phyloP scores from a whole-genome alignment of 164 flowering plant genomes.

The Liquidambar formosana region DNA sequence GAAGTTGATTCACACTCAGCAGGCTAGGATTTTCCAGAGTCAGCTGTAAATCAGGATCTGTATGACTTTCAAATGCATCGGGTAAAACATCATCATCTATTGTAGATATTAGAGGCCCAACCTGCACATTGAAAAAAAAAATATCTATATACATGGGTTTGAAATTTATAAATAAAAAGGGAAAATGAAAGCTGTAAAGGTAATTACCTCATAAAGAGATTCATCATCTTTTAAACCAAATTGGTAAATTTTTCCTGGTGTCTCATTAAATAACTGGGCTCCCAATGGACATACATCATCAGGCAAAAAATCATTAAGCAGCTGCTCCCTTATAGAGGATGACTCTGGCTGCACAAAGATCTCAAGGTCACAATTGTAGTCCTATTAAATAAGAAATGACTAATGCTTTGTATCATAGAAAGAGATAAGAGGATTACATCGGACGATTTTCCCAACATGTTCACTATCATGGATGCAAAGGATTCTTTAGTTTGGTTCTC shows the following conservation, averaged over 20 bases:
- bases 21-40: slow-evolving; percentile 41
- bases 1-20: slow-evolving; percentile 83
- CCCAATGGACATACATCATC: slow-evolving; percentile 83
- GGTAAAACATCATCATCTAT: slow-evolving; percentile 55
- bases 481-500: slow-evolving; percentile 57
- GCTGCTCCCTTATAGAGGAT: slow-evolving; percentile 49
- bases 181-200: slow-evolving; percentile 4
- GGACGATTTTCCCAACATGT: slow-evolving; percentile 56
- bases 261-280: slow-evolving; percentile 47
- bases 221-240: slow-evolving; percentile 26
- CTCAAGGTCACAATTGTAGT: background rate
- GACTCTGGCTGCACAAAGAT: slow-evolving; percentile 58
- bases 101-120: slow-evolving; percentile 27
- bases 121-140: slow-evolving; percentile 41
- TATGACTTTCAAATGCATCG: slow-evolving; percentile 47
- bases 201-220: slow-evolving; percentile 50
- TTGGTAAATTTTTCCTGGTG: slow-evolving; percentile 30
- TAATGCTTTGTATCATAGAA: background rate
- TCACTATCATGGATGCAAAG: slow-evolving; percentile 53
- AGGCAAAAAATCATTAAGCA: slow-evolving; percentile 71
- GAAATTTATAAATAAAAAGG: background rate
- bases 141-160: background rate
- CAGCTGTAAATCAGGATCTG: slow-evolving; percentile 23
- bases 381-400: background rate
- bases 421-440: slow-evolving; percentile 37